Evolutionary conservation across 1,139 yeast species (phyloP).

Genomic region (Torulaspora pretoriensis): DNA sequence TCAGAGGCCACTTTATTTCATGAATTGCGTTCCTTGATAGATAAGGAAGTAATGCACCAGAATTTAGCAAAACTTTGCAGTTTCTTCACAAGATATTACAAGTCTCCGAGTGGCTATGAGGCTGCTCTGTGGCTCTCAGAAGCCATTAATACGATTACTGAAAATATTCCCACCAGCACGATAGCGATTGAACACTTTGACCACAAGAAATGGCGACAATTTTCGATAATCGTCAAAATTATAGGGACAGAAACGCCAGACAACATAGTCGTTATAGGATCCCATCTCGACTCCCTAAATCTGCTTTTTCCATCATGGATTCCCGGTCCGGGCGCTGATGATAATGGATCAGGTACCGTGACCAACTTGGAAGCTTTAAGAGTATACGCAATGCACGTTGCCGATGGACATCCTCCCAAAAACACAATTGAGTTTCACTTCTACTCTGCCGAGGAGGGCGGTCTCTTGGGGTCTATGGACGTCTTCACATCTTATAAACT

Average conservation of each 20-base stretch:
- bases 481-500: slow-evolving; percentile 55
- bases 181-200: slow-evolving; percentile 42
- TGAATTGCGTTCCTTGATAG: slow-evolving; percentile 39
- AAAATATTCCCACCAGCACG: slow-evolving; percentile 31
- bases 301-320: slow-evolving; percentile 63
- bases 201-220: slow-evolving; percentile 55
- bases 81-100: slow-evolving; percentile 78
- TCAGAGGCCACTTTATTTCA: slow-evolving; percentile 43
- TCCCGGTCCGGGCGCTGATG: slow-evolving; percentile 94
- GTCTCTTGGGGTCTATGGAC: slow-evolving; percentile 80
- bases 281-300: slow-evolving; percentile 86
- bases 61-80: slow-evolving; percentile 62
- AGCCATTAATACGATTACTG: slow-evolving; percentile 44
- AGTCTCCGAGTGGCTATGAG: slow-evolving; percentile 62
- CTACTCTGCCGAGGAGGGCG: slow-evolving; percentile 94
- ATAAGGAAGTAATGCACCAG: slow-evolving; percentile 46
- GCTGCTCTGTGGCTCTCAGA: slow-evolving; percentile 69
- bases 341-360: slow-evolving; percentile 85
- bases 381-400: slow-evolving; percentile 42
- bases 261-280: slow-evolving; percentile 67
- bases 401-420: slow-evolving; percentile 42
- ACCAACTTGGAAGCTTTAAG: slow-evolving; percentile 75
- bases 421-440: slow-evolving; percentile 89
- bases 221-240: slow-evolving; percentile 49
- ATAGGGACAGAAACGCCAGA: slow-evolving; percentile 41